phyloP scores from a whole-genome alignment of 441 rosid species.

The Pelargonium citronellum region DNA sequence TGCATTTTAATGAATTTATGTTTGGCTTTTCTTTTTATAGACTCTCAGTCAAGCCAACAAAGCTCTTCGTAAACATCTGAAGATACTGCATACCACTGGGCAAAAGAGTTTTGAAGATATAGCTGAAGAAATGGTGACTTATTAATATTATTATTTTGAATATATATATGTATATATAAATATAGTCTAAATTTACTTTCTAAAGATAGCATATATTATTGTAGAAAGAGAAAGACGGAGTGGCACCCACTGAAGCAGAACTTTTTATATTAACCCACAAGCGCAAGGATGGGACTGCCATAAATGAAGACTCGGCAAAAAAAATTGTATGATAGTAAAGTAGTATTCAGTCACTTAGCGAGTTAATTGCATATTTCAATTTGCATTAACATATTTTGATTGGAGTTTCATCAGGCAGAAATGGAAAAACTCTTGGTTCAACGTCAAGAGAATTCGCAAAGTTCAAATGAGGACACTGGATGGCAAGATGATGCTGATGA shows the following conservation, averaged over 20 bases:
- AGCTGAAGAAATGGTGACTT: not conserved
- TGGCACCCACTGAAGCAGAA: conserved; percentile 1
- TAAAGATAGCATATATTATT: not conserved
- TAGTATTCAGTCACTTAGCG: not conserved
- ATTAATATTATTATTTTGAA: too few species aligned
- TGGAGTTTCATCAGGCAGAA: not conserved
- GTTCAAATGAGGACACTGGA: not conserved
- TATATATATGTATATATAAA: too few species aligned
- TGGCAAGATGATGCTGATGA: not conserved
- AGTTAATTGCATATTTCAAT: not conserved
- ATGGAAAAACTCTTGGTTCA: not conserved
- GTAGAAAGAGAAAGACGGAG: conserved; percentile 3
- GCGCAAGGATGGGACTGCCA: conserved; percentile 4
- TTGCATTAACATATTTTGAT: too few species aligned
- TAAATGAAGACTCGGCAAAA: not conserved
- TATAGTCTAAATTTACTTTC: not conserved
- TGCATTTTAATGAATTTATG: not conserved
- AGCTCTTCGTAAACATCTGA: not conserved
- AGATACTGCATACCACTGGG: not conserved
- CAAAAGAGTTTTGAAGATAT: not conserved
- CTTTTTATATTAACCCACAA: not conserved
- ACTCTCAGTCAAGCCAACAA: not conserved
- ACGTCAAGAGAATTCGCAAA: not conserved
- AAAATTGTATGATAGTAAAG: not conserved
- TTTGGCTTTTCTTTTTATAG: not conserved